phyloP scores from a whole-genome alignment of 139 green algal species.

The Chlamydomonas asymmetrica region DNA sequence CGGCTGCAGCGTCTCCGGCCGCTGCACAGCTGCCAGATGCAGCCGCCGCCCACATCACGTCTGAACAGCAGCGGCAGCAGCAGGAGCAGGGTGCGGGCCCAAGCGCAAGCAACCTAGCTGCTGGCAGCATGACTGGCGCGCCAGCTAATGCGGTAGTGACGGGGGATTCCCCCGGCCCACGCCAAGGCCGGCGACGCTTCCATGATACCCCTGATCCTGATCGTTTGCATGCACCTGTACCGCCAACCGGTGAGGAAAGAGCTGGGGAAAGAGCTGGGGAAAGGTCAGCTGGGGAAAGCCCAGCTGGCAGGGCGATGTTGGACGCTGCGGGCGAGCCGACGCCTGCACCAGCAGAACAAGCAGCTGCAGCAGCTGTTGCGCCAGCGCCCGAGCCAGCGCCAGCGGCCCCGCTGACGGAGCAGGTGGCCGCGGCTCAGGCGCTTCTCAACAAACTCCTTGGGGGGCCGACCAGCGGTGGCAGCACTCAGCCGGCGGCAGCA shows the following conservation, averaged over 20 bases:
- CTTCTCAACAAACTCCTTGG: too few species aligned
- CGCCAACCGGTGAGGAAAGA: background rate
- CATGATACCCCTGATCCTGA: background rate
- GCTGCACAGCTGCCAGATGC: background rate
- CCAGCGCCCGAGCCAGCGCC: background rate
- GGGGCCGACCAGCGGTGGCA: background rate
- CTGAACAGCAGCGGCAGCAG: background rate
- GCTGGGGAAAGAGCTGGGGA: background rate
- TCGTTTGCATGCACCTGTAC: background rate
- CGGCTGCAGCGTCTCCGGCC: background rate
- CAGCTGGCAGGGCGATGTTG: background rate
- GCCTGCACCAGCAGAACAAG: background rate
- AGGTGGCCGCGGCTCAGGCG: too few species aligned
- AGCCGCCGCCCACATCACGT: too few species aligned
- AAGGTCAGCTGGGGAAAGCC: background rate
- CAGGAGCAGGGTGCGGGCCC: background rate
- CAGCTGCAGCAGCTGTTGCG: background rate
- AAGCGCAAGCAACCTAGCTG: background rate
- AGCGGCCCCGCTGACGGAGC: too few species aligned
- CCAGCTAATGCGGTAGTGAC: background rate
- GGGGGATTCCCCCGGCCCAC: too few species aligned
- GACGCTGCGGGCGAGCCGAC: background rate
- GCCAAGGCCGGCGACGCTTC: too few species aligned
- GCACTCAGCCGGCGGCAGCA: background rate
- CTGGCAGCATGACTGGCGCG: background rate